Percentiles rank a stretch among this genome's conserved stretches.
Evolutionary conservation across 768 basidiomycete species (phyloP).

Genomic region (Pluteus cervinus): DNA sequence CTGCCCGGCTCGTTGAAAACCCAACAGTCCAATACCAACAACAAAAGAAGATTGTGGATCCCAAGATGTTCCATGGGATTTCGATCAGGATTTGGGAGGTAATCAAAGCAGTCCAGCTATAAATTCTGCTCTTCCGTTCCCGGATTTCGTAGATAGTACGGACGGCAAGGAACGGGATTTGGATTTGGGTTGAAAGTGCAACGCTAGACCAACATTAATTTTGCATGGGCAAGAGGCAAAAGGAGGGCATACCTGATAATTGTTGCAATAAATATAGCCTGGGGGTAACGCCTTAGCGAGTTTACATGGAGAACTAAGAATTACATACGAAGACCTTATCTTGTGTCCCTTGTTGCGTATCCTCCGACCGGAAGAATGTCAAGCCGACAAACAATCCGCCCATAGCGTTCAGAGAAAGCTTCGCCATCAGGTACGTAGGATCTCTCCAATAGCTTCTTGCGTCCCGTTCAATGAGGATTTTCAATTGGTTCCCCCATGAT

Average conservation of each 20-base stretch:
- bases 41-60: constrained; percentile 52
- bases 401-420: constrained; percentile 46
- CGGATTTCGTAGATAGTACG: constrained; percentile 62
- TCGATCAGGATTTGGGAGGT: constrained; percentile 52
- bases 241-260: constrained; percentile 28
- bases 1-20: constrained; percentile 45
- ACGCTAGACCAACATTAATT: constrained; percentile 23
- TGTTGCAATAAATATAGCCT: constrained; percentile 53
- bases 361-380: constrained; percentile 53
- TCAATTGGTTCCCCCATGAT: constrained; percentile 43
- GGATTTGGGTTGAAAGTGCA: constrained; percentile 57
- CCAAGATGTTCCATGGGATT: constrained; percentile 56
- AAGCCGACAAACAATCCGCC: constrained; percentile 57
- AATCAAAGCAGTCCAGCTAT: constrained; percentile 56
- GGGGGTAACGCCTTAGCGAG: neutral
- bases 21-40: constrained; percentile 73
- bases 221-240: neutral
- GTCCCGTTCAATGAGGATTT: constrained; percentile 38
- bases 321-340: constrained; percentile 58
- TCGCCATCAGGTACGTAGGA: constrained; percentile 56
- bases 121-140: constrained; percentile 62
- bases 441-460: constrained; percentile 45
- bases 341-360: constrained; percentile 52
- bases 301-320: constrained; percentile 9
- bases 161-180: constrained; percentile 51